Evolutionary conservation across 2,329 filamentous ascomycete species (phyloP).

Genomic region (Nakataea oryzae): DNA sequence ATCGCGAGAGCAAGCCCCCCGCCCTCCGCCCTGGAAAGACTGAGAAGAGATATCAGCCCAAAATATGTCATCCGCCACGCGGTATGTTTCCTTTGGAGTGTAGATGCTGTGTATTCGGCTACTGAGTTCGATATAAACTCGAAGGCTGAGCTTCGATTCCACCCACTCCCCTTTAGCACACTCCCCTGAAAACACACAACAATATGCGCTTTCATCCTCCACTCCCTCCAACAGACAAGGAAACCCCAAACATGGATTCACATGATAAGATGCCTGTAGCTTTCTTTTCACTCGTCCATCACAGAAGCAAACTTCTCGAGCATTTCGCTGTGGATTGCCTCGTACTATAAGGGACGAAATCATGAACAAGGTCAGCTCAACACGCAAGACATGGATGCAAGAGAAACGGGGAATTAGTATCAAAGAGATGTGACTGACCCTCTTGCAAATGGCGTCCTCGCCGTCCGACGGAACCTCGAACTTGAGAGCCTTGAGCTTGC

Average conservation of each 20-base stretch:
- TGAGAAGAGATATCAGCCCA: no score
- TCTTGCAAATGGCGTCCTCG: slow-evolving; percentile 71
- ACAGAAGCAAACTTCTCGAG: slow-evolving; percentile 96
- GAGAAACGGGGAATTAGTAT: not conserved
- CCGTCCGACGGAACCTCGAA: slow-evolving; percentile 88
- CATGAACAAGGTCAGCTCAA: slow-evolving; percentile 4
- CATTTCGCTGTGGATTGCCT: slow-evolving; percentile 83
- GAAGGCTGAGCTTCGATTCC: not conserved
- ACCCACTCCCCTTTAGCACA: not conserved
- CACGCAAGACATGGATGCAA: not conserved
- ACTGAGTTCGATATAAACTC: not conserved
- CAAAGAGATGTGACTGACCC: slow-evolving; percentile 42
- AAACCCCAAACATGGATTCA: not conserved
- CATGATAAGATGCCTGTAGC: not conserved
- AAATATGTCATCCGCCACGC: no score
- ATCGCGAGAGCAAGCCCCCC: no score
- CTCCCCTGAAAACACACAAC: not conserved
- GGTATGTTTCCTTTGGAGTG: no score
- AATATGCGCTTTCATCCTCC: not conserved
- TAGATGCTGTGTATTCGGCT: no score
- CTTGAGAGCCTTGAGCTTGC: slow-evolving; percentile 81
- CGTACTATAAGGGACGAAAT: slow-evolving; percentile 52
- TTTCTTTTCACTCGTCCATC: slow-evolving; percentile 66
- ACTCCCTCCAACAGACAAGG: not conserved
- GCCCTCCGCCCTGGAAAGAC: no score